Evolutionary conservation across 768 basidiomycete genomes (phyloP).

Genomic region (Vishniacozyma victoriae): DNA sequence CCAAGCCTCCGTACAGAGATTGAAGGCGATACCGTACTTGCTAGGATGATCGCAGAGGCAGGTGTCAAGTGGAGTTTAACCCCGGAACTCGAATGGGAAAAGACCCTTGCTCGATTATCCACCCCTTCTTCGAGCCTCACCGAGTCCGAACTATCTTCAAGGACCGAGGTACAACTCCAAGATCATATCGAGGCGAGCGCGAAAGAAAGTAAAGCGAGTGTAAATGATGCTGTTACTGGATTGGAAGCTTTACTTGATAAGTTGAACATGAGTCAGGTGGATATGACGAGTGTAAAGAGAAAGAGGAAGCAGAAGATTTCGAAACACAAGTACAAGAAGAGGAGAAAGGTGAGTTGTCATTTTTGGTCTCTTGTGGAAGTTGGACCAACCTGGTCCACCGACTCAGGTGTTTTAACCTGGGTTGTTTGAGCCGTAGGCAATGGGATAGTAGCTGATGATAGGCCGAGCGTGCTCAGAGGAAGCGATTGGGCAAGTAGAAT

Average conservation of each 20-base stretch:
- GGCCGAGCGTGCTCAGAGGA: slow-evolving; percentile 32
- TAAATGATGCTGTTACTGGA: slow-evolving; percentile 16
- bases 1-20: too few species aligned
- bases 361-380: not conserved
- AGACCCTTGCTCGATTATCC: slow-evolving; percentile 56
- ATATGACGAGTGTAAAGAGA: slow-evolving; percentile 47
- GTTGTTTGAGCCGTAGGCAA: not conserved
- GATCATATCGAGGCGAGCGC: too few species aligned
- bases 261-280: slow-evolving; percentile 49
- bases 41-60: slow-evolving; percentile 69
- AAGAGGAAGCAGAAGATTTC: slow-evolving; percentile 75
- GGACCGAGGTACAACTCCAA: too few species aligned
- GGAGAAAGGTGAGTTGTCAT: slow-evolving; percentile 62
- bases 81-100: slow-evolving; percentile 63
- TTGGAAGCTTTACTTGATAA: slow-evolving; percentile 9
- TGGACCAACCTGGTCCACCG: not conserved
- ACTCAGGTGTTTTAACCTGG: not conserved
- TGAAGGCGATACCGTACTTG: slow-evolving; percentile 73
- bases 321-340: slow-evolving; percentile 92
- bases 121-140: not conserved
- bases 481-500: slow-evolving; percentile 31
- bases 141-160: not conserved
- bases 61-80: slow-evolving; percentile 64
- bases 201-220: not conserved
- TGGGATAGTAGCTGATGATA: not conserved